Base-by-base conservation (phyloP, 1,284 basidiomycete genomes). In the Boletus sp. region DNA sequence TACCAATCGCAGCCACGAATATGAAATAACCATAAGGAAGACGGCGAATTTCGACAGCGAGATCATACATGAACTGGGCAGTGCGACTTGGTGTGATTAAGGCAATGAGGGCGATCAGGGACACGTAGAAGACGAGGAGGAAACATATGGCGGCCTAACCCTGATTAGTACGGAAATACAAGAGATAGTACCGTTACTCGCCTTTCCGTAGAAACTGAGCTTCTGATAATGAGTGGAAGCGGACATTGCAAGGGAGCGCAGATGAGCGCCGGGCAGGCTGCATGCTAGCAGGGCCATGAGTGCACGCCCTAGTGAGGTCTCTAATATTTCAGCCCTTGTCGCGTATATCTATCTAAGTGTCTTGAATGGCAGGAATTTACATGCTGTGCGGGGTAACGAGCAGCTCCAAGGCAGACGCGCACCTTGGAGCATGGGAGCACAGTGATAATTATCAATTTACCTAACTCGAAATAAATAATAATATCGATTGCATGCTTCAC, bases 11-110 rank as follows among this genome's bases (percentile, higher is more conserved):
- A 40, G 56, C 60, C 17, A 69, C 70, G 35, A 89, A 69, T 27
- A 80, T 70, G 26, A 84, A 58, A 77, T 80, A 85, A 9, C 89
- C 89, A 46, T 76, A 77, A 5, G 64, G 72, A 51, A 75, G 74
- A 46, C 74, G 72, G 48, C 80, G 79, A 52, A 91, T 72, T 50
- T 73, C 69, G 56, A 81, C 80, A 8, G 84, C 81, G 46, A 76
- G 67, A 59, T 87, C 80, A 66, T 91, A 91, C 49, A 86, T 69
- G 49, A 71, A 75, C 67, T 90, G 87, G 2, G 77, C 77, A 46
- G 91, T 82, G 36, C 74, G 74, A 51, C 74, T 73, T 14, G 87
- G 84, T 0, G 81, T 81, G 35, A 85, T 66, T 41, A 80, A 49
- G 41, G 80, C 56, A 48, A 89, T 65, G 44, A 68, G 58, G n/a